phyloP scores from a whole-genome alignment of 345 rosid species.

The Rhizophora apiculata region DNA sequence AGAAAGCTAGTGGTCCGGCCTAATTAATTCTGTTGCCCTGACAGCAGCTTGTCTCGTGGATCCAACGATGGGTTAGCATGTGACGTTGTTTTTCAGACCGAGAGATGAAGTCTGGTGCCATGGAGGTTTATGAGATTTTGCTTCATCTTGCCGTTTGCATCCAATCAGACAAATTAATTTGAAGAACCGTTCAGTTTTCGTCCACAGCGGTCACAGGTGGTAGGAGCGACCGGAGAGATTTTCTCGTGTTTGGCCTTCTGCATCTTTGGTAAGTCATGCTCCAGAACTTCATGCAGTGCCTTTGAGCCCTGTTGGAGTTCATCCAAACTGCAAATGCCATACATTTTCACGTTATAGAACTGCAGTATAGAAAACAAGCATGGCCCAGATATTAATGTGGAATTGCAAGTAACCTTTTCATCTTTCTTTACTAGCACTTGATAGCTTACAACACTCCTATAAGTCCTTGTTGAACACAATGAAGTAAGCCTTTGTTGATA shows the following conservation, averaged over 20 bases:
- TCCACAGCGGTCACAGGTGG: conserved; percentile 76
- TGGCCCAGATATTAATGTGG: background rate
- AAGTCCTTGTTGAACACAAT: no score
- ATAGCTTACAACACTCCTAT: no score
- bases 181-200: conserved; percentile 41
- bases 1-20: no score
- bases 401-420: no score
- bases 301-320: conserved; percentile 69
- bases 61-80: no score
- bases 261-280: conserved; percentile 60
- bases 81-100: no score
- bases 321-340: conserved; percentile 47
- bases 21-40: no score
- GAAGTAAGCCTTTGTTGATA: no score
- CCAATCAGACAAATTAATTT: background rate
- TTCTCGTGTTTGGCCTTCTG: conserved; percentile 43
- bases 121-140: no score
- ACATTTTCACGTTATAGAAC: background rate
- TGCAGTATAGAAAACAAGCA: background rate
- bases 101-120: no score
- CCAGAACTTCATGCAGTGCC: conserved; percentile 72
- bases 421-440: no score
- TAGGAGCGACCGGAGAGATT: conserved; percentile 33
- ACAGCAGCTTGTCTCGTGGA: no score
- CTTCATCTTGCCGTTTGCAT: background rate